Base-by-base conservation (phyloP, 805 yeast species). In the Spathaspora arborariae region DNA sequence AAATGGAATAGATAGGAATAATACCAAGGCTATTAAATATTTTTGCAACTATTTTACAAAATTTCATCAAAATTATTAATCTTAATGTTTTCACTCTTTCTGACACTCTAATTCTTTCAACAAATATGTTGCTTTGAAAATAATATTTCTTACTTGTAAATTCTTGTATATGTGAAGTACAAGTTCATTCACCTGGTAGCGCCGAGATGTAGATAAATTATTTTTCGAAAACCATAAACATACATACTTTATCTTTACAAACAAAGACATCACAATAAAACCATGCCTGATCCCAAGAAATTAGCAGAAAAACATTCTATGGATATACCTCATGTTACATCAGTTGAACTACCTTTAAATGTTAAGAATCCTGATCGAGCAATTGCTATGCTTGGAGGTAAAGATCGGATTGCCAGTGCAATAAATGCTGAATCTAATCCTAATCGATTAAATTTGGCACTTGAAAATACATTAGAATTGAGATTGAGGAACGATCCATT, bases 341-440 rank as follows among this genome's bases (percentile, higher is more conserved):
- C 91, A 2, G 77, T 91, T 15, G 97, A 91, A 58, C 74, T 85
- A 49, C 97, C 97, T 0, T 65, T 89, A 24, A 72, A 75, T 15
- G 91, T 91, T 6, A 72, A 74, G 34, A 75, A 90, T 58, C 66
- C 78, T 0, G 76, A 74, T 16, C 75, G 72, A 42, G 96, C 96
- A 0, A 63, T 90, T 9, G 62, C 64, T 5, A 79, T 85, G 81
- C 77, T 86, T 45, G 94, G 94, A 6, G 94, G 92, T 0, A 63
- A 62, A 21, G 63, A 66, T 8, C 64, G 65, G 44, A 66, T 80
- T 16, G 52, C 69, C 7, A 57, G 62, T 43, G 76, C 74, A 9
- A 70, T 78, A 45, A 72, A 74, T 49, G 51, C 67, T 7, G 57
- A 55, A 40, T 58, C 58, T 46, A 58, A 61, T 20, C 57, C 61